Conservation (phyloP, 345 rosid genomes). For the Eutrema japonicum region DNA sequence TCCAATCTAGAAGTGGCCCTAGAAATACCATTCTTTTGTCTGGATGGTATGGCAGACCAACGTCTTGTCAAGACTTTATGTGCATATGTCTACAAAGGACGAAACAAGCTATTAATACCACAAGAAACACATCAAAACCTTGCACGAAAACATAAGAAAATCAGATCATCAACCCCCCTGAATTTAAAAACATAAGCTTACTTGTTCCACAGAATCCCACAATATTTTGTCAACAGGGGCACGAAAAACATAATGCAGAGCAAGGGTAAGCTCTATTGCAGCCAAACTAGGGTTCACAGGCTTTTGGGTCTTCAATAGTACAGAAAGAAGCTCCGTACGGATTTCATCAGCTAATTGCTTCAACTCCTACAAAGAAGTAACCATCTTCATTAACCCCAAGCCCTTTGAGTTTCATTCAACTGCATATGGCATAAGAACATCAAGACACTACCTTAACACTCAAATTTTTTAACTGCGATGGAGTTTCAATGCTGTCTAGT, state of each 20-base stretch:
- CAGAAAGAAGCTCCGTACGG: conserved; percentile 60
- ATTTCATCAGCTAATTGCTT: conserved; percentile 75
- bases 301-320: conserved; percentile 52
- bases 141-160: not conserved
- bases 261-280: conserved; percentile 76
- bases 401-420: not conserved
- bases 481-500: conserved; percentile 81
- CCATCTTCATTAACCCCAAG: conserved; percentile 5
- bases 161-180: not conserved
- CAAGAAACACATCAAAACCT: not conserved
- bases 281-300: conserved; percentile 74
- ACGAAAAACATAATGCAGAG: conserved; percentile 82
- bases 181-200: conserved; percentile 40
- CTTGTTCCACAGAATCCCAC: conserved; percentile 94
- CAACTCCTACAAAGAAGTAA: conserved; percentile 61
- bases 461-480: conserved; percentile 76
- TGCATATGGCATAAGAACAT: conserved; percentile 13
- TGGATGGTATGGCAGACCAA: conserved; percentile 65
- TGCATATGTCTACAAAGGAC: conserved; percentile 70
- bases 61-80: conserved; percentile 89
- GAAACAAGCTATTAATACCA: conserved; percentile 5
- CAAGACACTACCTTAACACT: conserved; percentile 58
- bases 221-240: conserved; percentile 84
- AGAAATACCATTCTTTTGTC: conserved; percentile 68
- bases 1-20: conserved; percentile 65